A percentile compares a stretch with the other conserved stretches of the same genome.
Evolutionary conservation across 768 basidiomycete species (phyloP).

Genomic region (Pisolithus marmoratus): DNA sequence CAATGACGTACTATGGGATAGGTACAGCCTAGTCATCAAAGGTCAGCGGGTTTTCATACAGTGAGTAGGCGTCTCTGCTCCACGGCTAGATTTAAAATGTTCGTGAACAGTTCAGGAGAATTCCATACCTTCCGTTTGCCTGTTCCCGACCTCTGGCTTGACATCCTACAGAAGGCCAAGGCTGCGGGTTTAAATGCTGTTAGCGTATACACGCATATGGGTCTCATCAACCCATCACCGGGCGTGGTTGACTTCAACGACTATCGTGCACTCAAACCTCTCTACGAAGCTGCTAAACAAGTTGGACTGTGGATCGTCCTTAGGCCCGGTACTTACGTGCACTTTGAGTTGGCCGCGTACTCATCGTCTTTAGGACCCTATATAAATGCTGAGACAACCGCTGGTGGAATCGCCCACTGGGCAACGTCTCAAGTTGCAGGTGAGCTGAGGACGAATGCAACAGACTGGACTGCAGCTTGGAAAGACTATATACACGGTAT

Average conservation of each 20-base stretch:
- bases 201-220: conserved; percentile 81
- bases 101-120: conserved; percentile 61
- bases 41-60: conserved; percentile 69
- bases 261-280: conserved; percentile 60
- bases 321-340: conserved; percentile 56
- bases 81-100: not conserved
- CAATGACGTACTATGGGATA: conserved; percentile 50
- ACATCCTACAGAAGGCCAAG: conserved; percentile 76
- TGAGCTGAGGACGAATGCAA: conserved; percentile 59
- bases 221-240: conserved; percentile 65
- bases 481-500: conserved; percentile 64
- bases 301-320: conserved; percentile 77
- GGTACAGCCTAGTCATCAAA: conserved; percentile 63
- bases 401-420: conserved; percentile 71
- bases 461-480: conserved; percentile 69
- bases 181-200: conserved; percentile 76
- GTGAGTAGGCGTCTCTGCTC: conserved; percentile 35
- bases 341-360: not conserved
- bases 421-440: conserved; percentile 62
- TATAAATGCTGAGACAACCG: conserved; percentile 79
- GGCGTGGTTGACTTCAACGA: conserved; percentile 69
- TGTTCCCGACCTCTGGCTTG: conserved; percentile 74
- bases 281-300: conserved; percentile 68
- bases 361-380: conserved; percentile 29
- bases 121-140: conserved; percentile 82